Evolutionary conservation across 2,329 filamentous ascomycete species (phyloP), one percentile per base, ranked within the genome.

Genomic region (Trichoderma hamatum): DNA sequence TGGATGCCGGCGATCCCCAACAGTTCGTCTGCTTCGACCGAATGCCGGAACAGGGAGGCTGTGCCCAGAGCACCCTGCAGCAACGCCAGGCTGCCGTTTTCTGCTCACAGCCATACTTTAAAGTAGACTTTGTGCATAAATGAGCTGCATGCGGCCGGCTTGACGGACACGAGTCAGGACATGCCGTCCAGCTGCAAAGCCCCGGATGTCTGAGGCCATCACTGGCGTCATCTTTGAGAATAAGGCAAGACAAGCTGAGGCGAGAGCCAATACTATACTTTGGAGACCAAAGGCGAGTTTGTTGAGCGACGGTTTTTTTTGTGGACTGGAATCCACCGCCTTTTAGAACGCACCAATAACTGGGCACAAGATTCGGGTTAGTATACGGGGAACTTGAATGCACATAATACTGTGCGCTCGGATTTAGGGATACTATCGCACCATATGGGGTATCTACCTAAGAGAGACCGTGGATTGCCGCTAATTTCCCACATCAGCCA

Each of bases 91-190:
- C 19, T 7, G 39, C 39, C 39, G 52, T n/a, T 19, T 46, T n/a
- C 10, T 34, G 52, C 16, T 11, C 16, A 39, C 16, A 56, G 24
- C 32, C 36, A 28, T 56, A n/a, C 32, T 28, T 55, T 9, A 26
- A 39, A 24, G 16, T 34, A 24, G n/a, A 28, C 34, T 32, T 46
- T 61, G 58, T 36, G 39, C 28, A 58, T 58, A 30, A 54, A 55
- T 55, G 51, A 43, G 51, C 62, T 65, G 62, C 63, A 66, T 56
- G 52, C 52, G 52, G 52, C 19, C 49, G 39, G 9, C 52, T 32
- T 19, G 34, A 34, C 10, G 34, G n/a, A 11, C 62, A 10, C 62
- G 62, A 65, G 62, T 66, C 63, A 58, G 52, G 19, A 49, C 19
- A 39, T 6, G 1, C 28, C 16, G 7, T 7, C 9, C 54, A 32